A percentile compares a stretch with the other conserved stretches of the same genome.
These are phyloP conservation scores for Aspergillus fructus DNA, from an alignment of 2,329 filamentous ascomycete species.

Conservation along the genomic window DNA sequence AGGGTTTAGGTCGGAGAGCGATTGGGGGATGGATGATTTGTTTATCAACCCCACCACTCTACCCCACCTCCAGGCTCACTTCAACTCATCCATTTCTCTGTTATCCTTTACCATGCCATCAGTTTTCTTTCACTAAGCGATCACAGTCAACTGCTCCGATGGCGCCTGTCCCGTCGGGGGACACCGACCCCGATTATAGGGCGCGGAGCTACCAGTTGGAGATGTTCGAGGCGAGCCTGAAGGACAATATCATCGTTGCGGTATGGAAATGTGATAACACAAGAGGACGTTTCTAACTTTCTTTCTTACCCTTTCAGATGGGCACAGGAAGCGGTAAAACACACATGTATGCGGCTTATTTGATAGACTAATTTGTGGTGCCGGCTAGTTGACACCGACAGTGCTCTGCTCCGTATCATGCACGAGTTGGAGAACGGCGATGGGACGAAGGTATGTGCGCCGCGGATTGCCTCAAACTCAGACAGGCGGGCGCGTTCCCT, in stretches of 20 bases:
- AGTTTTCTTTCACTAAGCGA: background rate
- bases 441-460: slow-evolving; percentile 52
- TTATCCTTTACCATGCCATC: background rate
- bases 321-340: slow-evolving; percentile 79
- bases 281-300: background rate
- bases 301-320: slow-evolving; percentile 55
- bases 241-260: slow-evolving; percentile 69
- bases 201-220: slow-evolving; percentile 68
- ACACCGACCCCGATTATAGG: slow-evolving; percentile 17
- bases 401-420: slow-evolving; percentile 67
- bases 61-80: background rate
- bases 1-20: background rate
- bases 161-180: slow-evolving; percentile 6
- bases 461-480: too few relatives aligned
- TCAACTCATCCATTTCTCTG: background rate
- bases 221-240: slow-evolving; percentile 70
- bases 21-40: background rate
- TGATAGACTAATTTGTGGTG: background rate
- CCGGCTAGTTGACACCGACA: slow-evolving; percentile 28
- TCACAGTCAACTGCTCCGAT: slow-evolving; percentile 2
- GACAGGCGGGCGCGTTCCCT: background rate
- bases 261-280: slow-evolving; percentile 41
- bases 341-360: slow-evolving; percentile 59
- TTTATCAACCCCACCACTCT: background rate
- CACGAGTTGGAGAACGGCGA: slow-evolving; percentile 59